Base-by-base conservation (phyloP, 257 asterid genomes). In the Scutellaria minor region DNA sequence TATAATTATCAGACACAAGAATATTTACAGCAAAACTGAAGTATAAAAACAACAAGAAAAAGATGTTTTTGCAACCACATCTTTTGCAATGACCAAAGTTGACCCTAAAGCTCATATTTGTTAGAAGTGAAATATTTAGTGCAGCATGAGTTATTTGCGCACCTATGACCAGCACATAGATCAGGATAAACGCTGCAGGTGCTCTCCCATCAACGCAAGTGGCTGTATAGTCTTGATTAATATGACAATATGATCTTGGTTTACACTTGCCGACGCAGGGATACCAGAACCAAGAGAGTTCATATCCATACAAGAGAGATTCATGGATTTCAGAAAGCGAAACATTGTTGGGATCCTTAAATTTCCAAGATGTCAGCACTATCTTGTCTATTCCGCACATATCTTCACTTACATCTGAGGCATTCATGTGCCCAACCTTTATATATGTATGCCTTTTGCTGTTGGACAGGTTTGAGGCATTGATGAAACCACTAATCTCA, bases 351-450 rank as follows among this genome's bases (percentile, higher is more conserved):
- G 11, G 12, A 68, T 20, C 31, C 64, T 55, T 7, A 55, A 69
- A 67, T 35, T 9, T 7, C 76, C 76, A 59, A 9, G 75, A 71
- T 1, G 73, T 54, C 73, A 68, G 1, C 14, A 7, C 64, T 20
- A 68, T 2, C 7, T 15, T 2, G 1, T 53, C 63, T 35, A 51
- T n/a, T n/a, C 40, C 2, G 18, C 72, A 67, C 51, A 1, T 8
- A 0, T 9, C 7, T 68, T 24, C 27, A 24, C 5, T 0, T 11
- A 68, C 22, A 0, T 53, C 73, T 0, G 73, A 68, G 13, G 53
- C 73, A 6, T 18, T 40, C 64, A 68, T 18, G 27, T 11, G 64
- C 22, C 73, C 73, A 0, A 22, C 53, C 27, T 68, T 68, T 3
- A 68, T 10, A 39, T 68, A 68, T 40, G n/a, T 3, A 13, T 39